Evolutionary conservation across 257 asterid genomes (phyloP).

Genomic region (Osmanthus fragrans): DNA sequence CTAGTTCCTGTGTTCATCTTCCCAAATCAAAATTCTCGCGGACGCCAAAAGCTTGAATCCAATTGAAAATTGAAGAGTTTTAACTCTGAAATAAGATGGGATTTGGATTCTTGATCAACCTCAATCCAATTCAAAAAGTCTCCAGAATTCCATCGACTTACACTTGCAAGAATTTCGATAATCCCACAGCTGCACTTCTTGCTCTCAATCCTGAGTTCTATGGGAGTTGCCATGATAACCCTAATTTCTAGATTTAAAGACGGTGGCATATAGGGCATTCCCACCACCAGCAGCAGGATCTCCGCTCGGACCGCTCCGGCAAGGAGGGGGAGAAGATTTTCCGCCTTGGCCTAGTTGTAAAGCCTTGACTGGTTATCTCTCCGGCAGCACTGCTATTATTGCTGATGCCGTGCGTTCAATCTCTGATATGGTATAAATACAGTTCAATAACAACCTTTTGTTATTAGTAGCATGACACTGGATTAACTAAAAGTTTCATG

Average conservation of each 20-base stretch:
- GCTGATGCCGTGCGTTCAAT: conserved; percentile 96
- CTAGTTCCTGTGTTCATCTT: not conserved
- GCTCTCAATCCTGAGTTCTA: conserved; percentile 24
- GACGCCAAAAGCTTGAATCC: no score
- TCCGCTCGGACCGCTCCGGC: conserved; percentile 50
- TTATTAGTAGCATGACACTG: not conserved
- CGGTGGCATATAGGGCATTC: conserved; percentile 85
- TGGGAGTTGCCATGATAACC: conserved; percentile 40
- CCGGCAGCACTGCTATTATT: conserved; percentile 94
- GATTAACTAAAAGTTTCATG: not conserved
- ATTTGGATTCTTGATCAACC: conserved; percentile 43
- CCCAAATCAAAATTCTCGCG: not conserved
- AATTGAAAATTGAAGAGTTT: no score
- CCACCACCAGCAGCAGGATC: conserved; percentile 48
- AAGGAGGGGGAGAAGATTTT: conserved; percentile 82
- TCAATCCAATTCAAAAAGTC: conserved; percentile 37
- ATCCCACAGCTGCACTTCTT: conserved; percentile 20
- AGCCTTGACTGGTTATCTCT: conserved; percentile 74
- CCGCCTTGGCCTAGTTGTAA: conserved; percentile 86
- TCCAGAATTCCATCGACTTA: conserved; percentile 28
- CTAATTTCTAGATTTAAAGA: conserved; percentile 45
- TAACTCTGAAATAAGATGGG: conserved; percentile 39
- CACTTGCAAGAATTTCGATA: conserved; percentile 10
- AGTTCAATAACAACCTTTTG: not conserved
- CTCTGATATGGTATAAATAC: conserved; percentile 76